Evolutionary conservation across 306 rosid species (phyloP), one percentile per base, ranked within the genome.

Genomic region (Erythrophleum fordii): DNA sequence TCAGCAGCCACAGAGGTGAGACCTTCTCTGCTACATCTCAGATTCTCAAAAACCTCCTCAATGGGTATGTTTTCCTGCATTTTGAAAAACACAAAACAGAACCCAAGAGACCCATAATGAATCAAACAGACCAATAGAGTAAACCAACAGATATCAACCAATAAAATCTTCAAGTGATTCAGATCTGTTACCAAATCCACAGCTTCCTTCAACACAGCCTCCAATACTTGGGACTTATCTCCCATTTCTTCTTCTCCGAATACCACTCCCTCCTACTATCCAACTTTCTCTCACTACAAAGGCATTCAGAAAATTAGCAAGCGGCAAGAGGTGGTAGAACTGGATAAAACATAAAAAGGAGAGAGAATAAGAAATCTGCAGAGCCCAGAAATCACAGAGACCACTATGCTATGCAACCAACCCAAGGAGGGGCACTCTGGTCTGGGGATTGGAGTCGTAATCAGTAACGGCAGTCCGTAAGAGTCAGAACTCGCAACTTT

Each of bases 161-260:
- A 59, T 23, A 69, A 74, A 71, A 49, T 69, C 72, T 77, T 62
- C 51, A 8, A 83, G 60, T 56, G 28, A 29, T 62, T 74, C 89
- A 95, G 96, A 95, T 93, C 96, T 83, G 69, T 81, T 95, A 95
- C 99, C 98, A 95, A 90, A 92, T 95, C 99, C 56, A 95, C 99
- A 77, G 96, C 84, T 86, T 95, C 99, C 89, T 95, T 95, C 88
- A 95, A 48, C 69, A 95, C 95, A 77, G 98, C 99, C 35, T 95
- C 99, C 87, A 95, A 79, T 10, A 87, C 94, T 81, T 88, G 88
- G 73, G 99, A 81, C 74, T 95, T 91, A 79, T 95, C 97, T 58
- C 75, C 97, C 90, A 86, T 94, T 83, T 76, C 79, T 73, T 42
- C 53, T 16, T 22, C 72, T 62, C 46, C 44, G 0, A 45, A 49